phyloP scores from a whole-genome alignment of 345 rosid genomes.

The Gossypium anomalum region DNA sequence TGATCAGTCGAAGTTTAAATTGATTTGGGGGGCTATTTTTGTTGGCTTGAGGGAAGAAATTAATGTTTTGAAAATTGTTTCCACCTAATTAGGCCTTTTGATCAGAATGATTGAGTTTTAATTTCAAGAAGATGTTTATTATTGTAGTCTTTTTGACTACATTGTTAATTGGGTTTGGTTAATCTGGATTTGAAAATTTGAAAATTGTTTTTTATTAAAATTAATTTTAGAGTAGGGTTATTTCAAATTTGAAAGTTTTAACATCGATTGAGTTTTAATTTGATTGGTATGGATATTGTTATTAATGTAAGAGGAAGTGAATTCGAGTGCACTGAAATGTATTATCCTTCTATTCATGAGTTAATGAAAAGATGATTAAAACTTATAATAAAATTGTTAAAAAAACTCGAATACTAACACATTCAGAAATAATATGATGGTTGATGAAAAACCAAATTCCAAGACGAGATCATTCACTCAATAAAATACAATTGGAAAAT shows the following conservation, averaged over 20 bases:
- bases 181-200: background rate
- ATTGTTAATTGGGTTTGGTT: background rate
- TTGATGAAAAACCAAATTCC: fast-evolving
- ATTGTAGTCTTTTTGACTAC: background rate
- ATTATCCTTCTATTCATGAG: too few relatives aligned
- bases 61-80: background rate
- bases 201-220: too few relatives aligned
- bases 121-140: background rate
- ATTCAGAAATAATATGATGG: fast-evolving
- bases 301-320: fast-evolving
- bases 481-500: fast-evolving
- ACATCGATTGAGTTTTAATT: too few relatives aligned
- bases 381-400: fast-evolving
- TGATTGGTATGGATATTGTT: fast-evolving
- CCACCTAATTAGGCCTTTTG: background rate
- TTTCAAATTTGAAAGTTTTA: too few relatives aligned
- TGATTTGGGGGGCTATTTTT: background rate
- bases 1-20: background rate
- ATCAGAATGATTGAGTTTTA: background rate
- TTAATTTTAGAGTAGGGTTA: too few relatives aligned
- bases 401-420: fast-evolving
- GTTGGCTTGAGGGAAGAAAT: background rate
- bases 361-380: fast-evolving
- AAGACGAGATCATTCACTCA: fast-evolving
- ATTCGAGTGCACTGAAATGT: fast-evolving